phyloP scores from a whole-genome alignment of 2,329 filamentous ascomycete species.

The Aureobasidium sp. region DNA sequence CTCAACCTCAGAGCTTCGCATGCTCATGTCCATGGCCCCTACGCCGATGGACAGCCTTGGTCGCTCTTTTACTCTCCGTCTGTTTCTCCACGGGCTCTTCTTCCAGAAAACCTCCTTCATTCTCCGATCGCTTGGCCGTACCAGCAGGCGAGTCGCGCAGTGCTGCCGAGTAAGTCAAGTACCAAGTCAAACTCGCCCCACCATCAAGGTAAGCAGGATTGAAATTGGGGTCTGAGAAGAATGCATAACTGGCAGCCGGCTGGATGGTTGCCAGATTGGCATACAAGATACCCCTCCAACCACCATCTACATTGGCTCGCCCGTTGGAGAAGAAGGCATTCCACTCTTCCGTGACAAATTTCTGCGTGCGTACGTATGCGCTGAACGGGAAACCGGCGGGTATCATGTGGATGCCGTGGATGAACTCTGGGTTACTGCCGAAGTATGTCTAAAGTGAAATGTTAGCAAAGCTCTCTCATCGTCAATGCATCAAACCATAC shows the following conservation, averaged over 20 bases:
- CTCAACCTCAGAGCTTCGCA: background rate
- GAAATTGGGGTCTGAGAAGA: slow-evolving; percentile 62
- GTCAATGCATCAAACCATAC: background rate
- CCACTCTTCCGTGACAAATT: slow-evolving; percentile 81
- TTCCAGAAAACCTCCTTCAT: background rate
- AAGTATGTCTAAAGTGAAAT: slow-evolving; percentile 59
- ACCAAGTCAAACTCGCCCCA: slow-evolving; percentile 78
- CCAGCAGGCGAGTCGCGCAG: slow-evolving; percentile 29
- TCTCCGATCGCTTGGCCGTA: background rate
- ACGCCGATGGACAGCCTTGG: background rate
- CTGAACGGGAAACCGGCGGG: slow-evolving; percentile 59
- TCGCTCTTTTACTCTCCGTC: background rate
- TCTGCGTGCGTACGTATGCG: slow-evolving; percentile 54
- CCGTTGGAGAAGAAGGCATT: slow-evolving; percentile 63
- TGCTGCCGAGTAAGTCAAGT: slow-evolving; percentile 70
- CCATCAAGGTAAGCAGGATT: slow-evolving; percentile 66
- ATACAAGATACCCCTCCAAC: slow-evolving; percentile 80
- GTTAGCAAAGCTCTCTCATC: too few species aligned
- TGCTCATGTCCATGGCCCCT: background rate
- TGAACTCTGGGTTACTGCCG: slow-evolving; percentile 39
- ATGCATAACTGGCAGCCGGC: slow-evolving; percentile 59
- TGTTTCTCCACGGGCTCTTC: background rate
- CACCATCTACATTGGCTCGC: slow-evolving; percentile 59
- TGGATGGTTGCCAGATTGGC: slow-evolving; percentile 75
- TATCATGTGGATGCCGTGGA: slow-evolving; percentile 72